phyloP scores from a whole-genome alignment of 306 rosid species.

The Gastrolobium villosum region DNA sequence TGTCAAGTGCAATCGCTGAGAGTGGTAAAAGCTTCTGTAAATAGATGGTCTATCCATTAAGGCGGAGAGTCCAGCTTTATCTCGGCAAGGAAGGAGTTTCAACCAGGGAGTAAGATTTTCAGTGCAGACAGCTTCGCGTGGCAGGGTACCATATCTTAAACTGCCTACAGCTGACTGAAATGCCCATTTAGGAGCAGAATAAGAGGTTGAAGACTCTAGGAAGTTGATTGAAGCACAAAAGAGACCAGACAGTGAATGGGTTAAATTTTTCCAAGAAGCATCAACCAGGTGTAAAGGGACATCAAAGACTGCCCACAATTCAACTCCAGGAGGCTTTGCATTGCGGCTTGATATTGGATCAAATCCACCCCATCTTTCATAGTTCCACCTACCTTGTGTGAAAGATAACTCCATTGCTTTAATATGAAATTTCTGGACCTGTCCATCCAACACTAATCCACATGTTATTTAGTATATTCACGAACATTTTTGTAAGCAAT shows the following conservation, averaged over 20 bases:
- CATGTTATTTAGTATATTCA: conserved; percentile 52
- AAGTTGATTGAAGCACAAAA: conserved; percentile 97
- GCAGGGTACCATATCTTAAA: conserved; percentile 89
- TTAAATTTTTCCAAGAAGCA: conserved; percentile 89
- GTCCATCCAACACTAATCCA: conserved; percentile 59
- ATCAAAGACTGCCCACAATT: conserved; percentile 94
- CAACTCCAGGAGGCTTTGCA: conserved; percentile 98
- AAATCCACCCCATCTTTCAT: conserved; percentile 95
- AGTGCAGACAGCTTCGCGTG: conserved; percentile 98
- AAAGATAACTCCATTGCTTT: conserved; percentile 94
- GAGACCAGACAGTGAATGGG: conserved; percentile 91
- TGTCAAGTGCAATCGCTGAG: conserved; percentile 78
- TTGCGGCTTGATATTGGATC: conserved; percentile 89
- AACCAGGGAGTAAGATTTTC: conserved; percentile 98
- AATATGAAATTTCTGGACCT: conserved; percentile 82
- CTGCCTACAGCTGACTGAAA: conserved; percentile 68
- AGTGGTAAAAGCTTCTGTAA: conserved; percentile 92
- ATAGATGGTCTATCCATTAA: conserved; percentile 95
- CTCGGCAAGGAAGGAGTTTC: conserved; percentile 96
- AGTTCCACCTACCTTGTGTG: conserved; percentile 98
- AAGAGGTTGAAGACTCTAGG: conserved; percentile 86
- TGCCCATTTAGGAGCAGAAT: conserved; percentile 83
- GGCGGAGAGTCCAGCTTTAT: conserved; percentile 85
- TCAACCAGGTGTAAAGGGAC: conserved; percentile 76
- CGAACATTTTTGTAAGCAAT: background rate